Percentiles rank a stretch among this genome's conserved stretches.
phyloP scores from a whole-genome alignment of 2,329 filamentous ascomycete species.

The Trichoderma semiorbis region DNA sequence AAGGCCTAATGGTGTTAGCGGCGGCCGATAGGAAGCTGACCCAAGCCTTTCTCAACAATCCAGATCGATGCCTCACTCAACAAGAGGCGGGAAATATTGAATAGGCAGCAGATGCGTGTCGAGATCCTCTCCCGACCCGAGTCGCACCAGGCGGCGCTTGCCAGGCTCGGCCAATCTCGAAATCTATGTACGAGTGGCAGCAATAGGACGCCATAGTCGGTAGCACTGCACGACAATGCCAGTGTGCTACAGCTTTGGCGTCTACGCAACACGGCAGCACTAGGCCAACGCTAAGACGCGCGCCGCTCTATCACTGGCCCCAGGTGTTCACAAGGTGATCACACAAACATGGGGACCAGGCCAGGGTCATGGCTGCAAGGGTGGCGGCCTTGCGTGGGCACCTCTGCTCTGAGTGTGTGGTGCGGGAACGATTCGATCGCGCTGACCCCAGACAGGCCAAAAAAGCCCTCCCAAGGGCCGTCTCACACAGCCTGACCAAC shows the following conservation, averaged over 20 bases:
- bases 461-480: constrained; percentile 9
- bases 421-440: constrained; percentile 23
- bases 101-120: not conserved
- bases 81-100: not conserved
- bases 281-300: constrained; percentile 13
- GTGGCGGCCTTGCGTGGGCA: constrained; percentile 12
- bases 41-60: not conserved
- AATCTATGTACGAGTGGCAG: not conserved
- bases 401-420: constrained; percentile 20
- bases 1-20: constrained; percentile 1
- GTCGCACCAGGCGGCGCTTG: constrained; percentile 4
- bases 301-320: constrained; percentile 16
- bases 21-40: not conserved
- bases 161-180: constrained; percentile 4
- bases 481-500: constrained; percentile 10
- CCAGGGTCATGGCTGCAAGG: not conserved
- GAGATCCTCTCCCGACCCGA: constrained; percentile 3
- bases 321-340: constrained; percentile 15
- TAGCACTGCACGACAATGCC: constrained; percentile 7
- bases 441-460: constrained; percentile 20
- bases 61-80: not conserved
- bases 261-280: constrained; percentile 6
- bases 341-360: constrained; percentile 7
- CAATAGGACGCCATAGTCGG: constrained; percentile 1
- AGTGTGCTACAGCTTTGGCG: constrained; percentile 14